Percentiles rank a stretch among this genome's conserved stretches.
phyloP scores from a whole-genome alignment of 208 protist genomes.

The Wallacemonas collosoma region DNA sequence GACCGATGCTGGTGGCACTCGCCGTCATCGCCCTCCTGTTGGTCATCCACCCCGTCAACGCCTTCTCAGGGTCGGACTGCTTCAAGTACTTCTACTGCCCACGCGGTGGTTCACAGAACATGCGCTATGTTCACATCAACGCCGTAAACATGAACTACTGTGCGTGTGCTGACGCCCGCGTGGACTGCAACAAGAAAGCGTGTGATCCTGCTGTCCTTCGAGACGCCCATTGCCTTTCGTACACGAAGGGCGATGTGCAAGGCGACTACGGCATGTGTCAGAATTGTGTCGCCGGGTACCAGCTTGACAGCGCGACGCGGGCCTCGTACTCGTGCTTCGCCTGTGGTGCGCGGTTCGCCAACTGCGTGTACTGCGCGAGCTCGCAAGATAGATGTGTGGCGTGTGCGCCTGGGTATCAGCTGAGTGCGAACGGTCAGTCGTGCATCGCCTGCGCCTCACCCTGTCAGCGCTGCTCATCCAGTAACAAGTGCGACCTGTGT shows the following conservation, averaged over 20 bases:
- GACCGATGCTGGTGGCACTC: background rate
- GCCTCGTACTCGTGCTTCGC: conserved; percentile 8
- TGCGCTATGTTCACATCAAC: conserved; percentile 10
- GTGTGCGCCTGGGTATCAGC: conserved; percentile 3
- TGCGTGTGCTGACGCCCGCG: background rate
- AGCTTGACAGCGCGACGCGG: conserved; percentile 5
- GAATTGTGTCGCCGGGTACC: conserved; percentile 3
- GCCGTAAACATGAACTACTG: conserved; percentile 9
- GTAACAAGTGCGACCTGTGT: conserved; percentile 4
- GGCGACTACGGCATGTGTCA: conserved; percentile 15
- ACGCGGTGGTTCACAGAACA: background rate
- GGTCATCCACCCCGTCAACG: background rate
- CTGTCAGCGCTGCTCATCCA: background rate
- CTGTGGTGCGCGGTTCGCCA: conserved; percentile 1
- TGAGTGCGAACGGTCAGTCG: background rate
- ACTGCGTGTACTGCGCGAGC: conserved; percentile 7
- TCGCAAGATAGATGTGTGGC: background rate
- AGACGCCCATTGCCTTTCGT: conserved; percentile 3
- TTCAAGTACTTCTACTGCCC: conserved; percentile 8
- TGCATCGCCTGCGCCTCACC: conserved; percentile 2
- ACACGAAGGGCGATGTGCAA: conserved; percentile 12
- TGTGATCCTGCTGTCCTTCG: background rate
- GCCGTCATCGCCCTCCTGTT: background rate
- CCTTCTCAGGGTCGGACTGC: background rate
- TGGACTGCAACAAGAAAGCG: conserved; percentile 7